Base-by-base conservation (phyloP, 108 stramenopile species). In the Fistulifera pelliculosa region DNA sequence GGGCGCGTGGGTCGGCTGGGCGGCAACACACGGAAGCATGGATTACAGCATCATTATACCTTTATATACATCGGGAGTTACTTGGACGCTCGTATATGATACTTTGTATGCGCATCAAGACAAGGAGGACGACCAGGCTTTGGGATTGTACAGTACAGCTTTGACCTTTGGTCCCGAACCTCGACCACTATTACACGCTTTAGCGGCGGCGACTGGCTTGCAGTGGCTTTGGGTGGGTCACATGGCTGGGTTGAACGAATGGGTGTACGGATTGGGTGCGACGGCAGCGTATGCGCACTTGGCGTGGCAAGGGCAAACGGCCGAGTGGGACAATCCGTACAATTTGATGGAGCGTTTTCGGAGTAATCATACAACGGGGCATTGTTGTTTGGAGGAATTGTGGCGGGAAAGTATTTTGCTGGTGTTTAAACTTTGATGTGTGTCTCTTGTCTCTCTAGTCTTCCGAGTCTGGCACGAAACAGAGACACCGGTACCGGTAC, bases 71-170 rank as follows among this genome's bases (percentile, higher is more conserved):
- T 76, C 79, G 27, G 90, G 94, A 5, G 76, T 96, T 0, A 62
- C 76, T n/a, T 98, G 97, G 97, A 99, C 98, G 2, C 22, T 99
- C 49, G 81, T 98, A 11, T 99, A 99, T 63, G 98, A 99, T 74
- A 99, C 96, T 8, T 58, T 99, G 27, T 99, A 99, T 75, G 98
- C 95, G 11, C 91, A 98, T 70, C 98, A 99, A 75, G 98, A 98
- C 69, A 94, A 93, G 75, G 56, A 38, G 11, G 97, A 98, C 60
- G 97, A 98, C 70, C 64, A 64, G 41, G 75, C 73, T 47, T 61
- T 98, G 15, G 95, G 94, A 35, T 71, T 98, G 21, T 69, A 84
- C 54, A 90, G 88, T 39, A 93, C 96, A 16, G 94, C 96, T 0
- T 66, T 96, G 54, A 75, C 81, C 4, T 90, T 96, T 76, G 95